Base-by-base conservation (phyloP, 768 basidiomycete genomes). In the Pluteus cervinus region DNA sequence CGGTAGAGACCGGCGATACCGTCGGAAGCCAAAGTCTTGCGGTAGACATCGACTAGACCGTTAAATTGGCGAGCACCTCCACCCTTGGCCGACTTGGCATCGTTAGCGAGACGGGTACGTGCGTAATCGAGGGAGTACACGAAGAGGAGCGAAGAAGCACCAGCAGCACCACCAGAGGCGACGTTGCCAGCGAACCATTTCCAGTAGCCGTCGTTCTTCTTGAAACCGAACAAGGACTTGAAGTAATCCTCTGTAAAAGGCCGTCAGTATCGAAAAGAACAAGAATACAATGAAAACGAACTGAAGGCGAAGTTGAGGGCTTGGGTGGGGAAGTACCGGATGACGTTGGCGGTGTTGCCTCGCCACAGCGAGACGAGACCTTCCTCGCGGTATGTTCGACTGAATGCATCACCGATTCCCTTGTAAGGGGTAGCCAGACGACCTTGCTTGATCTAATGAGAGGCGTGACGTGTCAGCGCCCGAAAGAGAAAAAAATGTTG, bases 311-410 rank as follows among this genome's bases (percentile, higher is more conserved):
- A 98, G 87, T 99, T 99, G 54, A 98, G 70, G 26, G 96, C 96
- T 66, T 99, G 94, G 41, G 96, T 99, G 36, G 96, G 96, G 91
- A 99, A 99, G 86, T 99, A 99, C 63, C 96, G 93, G 73, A 99
- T 96, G 69, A 99, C 96, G 71, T 99, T 99, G 79, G 96, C 94
- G 42, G 94, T 98, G 82, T 99, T 99, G 66, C 96, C 96, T 71
- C 96, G 75, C 96, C 96, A 98, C 57, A 99, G 73, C 15, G 96
- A 86, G 46, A 91, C 74, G 37, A 96, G 69, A 63, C 96, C 96
- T 75, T 99, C 96, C 11, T 97, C 94, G 50, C 64, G 68, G 77
- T 93, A 94, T 42, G 93, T 97, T 49, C 96, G 88, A 45, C 49
- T 26, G 61, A 96, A 96, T 53, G 93, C 96, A 69, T 98, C 96